These are phyloP conservation scores for Deinandra increscens DNA, from an alignment of 129 eudicot genomes.

Conservation along the genomic window DNA sequence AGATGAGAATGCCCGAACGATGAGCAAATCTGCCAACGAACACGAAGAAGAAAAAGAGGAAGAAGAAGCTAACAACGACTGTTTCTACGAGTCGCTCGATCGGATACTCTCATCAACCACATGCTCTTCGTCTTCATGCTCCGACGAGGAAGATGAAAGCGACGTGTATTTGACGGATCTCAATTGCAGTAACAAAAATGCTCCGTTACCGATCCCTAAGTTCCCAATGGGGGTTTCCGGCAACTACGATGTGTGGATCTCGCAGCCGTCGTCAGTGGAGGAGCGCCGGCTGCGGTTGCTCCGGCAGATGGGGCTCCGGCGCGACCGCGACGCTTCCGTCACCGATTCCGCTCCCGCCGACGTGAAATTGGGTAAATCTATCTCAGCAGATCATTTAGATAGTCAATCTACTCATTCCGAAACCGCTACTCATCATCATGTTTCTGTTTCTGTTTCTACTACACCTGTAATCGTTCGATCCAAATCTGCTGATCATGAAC, in stretches of 20 bases:
- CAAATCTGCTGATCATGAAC: conserved; percentile 47
- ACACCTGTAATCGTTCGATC: conserved; percentile 46
- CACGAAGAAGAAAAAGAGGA: conserved; percentile 43
- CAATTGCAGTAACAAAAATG: conserved; percentile 30
- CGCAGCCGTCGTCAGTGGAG: conserved; percentile 70
- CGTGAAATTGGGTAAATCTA: conserved; percentile 39
- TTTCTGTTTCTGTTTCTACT: conserved; percentile 2
- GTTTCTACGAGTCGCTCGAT: conserved; percentile 89
- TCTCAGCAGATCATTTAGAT: conserved; percentile 41
- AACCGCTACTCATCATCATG: background rate
- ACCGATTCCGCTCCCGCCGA: conserved; percentile 12
- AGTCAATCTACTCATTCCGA: conserved; percentile 1
- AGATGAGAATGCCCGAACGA: conserved; percentile 77
- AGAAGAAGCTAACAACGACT: no score
- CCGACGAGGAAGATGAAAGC: conserved; percentile 38
- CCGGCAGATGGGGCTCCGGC: conserved; percentile 59
- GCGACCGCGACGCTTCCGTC: conserved; percentile 26
- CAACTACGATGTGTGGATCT: conserved; percentile 87
- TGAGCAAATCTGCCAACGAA: conserved; percentile 62
- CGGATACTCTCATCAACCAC: conserved; percentile 83
- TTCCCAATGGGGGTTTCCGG: conserved; percentile 50
- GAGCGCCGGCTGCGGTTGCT: conserved; percentile 86
- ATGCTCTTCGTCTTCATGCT: conserved; percentile 66
- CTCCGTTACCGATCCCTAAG: conserved; percentile 33
- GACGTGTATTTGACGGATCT: conserved; percentile 18